Evolutionary conservation across 768 basidiomycete genomes (phyloP).

Genomic region (Tylopilus sp.): DNA sequence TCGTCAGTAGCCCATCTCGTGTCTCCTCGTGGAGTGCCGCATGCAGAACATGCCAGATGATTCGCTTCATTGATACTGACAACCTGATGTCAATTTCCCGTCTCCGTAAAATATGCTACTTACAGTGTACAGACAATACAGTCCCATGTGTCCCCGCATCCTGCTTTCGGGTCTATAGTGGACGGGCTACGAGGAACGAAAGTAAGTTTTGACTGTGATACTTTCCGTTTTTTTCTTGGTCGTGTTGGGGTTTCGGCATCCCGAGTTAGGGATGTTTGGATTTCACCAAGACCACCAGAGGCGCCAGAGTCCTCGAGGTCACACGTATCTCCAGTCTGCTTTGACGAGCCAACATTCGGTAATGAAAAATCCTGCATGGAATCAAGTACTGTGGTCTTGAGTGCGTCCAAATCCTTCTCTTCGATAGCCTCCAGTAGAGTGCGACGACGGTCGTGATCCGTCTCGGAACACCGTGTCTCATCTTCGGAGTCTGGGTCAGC

Average conservation of each 20-base stretch:
- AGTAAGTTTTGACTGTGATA: slow-evolving; percentile 15
- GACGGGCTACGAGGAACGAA: neutral
- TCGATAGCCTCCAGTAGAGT: slow-evolving; percentile 47
- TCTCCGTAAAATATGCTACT: slow-evolving; percentile 21
- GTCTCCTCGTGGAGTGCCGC: slow-evolving; percentile 51
- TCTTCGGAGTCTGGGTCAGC: slow-evolving; percentile 34
- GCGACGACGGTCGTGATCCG: slow-evolving; percentile 48
- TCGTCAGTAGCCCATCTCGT: slow-evolving; percentile 13
- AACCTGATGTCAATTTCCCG: neutral
- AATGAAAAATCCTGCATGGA: slow-evolving; percentile 53
- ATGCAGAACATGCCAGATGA: slow-evolving; percentile 62
- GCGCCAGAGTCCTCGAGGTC: neutral
- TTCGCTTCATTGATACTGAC: slow-evolving; percentile 48
- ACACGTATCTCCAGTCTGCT: slow-evolving; percentile 1
- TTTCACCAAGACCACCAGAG: neutral
- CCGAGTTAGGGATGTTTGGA: neutral
- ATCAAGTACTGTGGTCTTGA: slow-evolving; percentile 43
- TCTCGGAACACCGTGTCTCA: slow-evolving; percentile 44
- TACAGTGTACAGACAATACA: slow-evolving; percentile 67
- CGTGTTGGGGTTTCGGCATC: neutral
- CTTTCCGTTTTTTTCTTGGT: slow-evolving; percentile 20
- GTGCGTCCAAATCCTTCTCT: slow-evolving; percentile 39
- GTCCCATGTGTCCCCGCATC: slow-evolving; percentile 41
- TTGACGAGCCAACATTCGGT: slow-evolving; percentile 13
- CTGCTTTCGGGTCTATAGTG: slow-evolving; percentile 9